Percentiles rank a stretch among this genome's conserved stretches.
Conservation (phyloP, 2,329 filamentous ascomycete genomes). For the Pseudogymnoascus verrucosus region DNA sequence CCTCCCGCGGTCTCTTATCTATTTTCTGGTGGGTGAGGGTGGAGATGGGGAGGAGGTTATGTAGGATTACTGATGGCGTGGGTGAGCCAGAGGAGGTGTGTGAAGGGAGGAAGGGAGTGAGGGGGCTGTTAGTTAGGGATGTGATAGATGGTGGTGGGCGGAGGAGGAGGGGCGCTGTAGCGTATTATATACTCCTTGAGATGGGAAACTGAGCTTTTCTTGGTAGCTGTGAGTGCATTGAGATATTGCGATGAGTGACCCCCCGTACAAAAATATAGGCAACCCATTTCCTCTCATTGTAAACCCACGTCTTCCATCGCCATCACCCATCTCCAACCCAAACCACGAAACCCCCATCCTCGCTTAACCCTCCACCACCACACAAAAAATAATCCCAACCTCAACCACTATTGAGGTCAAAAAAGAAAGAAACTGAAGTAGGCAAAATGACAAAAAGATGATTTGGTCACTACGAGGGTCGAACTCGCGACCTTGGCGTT, state of each 20-base stretch:
- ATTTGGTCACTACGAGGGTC: background rate
- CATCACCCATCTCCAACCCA: background rate
- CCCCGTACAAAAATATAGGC: background rate
- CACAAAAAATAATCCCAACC: background rate
- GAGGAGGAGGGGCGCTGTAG: background rate
- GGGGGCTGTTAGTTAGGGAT: background rate
- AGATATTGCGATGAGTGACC: background rate
- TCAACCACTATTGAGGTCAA: background rate
- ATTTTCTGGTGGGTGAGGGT: background rate
- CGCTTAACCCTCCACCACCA: no score
- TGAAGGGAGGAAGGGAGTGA: background rate
- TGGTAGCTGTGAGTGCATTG: background rate
- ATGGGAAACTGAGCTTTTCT: background rate
- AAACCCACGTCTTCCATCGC: no score
- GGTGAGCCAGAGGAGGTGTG: background rate
- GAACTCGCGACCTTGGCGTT: constrained; percentile 1
- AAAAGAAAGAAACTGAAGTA: background rate
- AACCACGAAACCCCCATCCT: background rate
- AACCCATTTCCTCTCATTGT: no score
- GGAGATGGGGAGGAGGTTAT: background rate
- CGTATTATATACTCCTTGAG: background rate
- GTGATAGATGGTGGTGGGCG: background rate
- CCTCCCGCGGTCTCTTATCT: background rate
- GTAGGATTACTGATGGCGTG: background rate
- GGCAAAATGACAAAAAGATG: background rate